These are phyloP conservation scores for Solanum microdontum DNA, from an alignment of 257 asterid species.

Conservation along the genomic window DNA sequence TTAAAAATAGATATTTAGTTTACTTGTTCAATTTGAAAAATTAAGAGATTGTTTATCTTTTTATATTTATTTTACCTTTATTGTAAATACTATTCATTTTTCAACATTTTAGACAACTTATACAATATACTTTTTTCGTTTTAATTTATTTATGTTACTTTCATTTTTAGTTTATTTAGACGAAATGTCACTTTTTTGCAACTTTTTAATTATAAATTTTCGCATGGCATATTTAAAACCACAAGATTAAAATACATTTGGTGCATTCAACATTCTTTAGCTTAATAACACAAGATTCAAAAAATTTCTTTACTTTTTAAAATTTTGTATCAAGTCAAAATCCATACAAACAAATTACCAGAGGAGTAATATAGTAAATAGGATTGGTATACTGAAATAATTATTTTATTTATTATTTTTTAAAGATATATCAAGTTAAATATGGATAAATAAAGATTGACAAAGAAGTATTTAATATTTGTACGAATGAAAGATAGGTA, in stretches of 20 bases:
- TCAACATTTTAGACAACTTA: not conserved
- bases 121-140: not conserved
- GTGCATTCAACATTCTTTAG: not conserved
- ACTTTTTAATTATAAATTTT: not conserved
- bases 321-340: not conserved
- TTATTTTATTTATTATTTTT: too few species aligned
- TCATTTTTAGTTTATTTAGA: not conserved
- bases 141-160: not conserved
- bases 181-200: too few species aligned
- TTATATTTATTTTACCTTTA: not conserved
- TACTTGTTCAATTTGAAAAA: too few species aligned
- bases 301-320: not conserved
- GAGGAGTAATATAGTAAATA: too few species aligned
- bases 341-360: not conserved
- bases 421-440: too few species aligned
- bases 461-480: not conserved
- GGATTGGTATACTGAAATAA: not conserved
- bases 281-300: not conserved
- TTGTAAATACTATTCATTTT: too few species aligned
- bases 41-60: not conserved
- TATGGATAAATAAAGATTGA: not conserved
- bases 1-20: too few species aligned
- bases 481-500: not conserved
- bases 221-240: fast-evolving
- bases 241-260: not conserved